A percentile compares a stretch with the other conserved stretches of the same genome.
Evolutionary conservation across 2,329 filamentous ascomycete species (phyloP).

Genomic region (Botryosphaeria dothidea): DNA sequence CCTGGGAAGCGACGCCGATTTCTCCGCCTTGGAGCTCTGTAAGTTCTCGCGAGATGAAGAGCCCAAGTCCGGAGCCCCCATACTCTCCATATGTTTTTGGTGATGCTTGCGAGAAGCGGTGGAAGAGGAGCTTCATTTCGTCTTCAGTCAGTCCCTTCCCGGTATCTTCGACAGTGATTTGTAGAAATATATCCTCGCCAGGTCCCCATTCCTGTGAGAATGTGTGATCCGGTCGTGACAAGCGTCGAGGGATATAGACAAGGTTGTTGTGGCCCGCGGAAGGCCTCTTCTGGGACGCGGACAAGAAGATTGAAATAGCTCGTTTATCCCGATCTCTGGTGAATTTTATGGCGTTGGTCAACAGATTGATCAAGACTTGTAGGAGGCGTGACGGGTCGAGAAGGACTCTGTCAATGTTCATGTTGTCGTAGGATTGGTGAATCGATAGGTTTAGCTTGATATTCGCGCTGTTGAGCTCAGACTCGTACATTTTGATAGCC

Average conservation of each 20-base stretch:
- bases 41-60: conserved; percentile 38
- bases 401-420: conserved; percentile 23
- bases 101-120: conserved; percentile 20
- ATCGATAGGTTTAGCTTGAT: conserved; percentile 21
- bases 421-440: conserved; percentile 21
- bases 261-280: conserved; percentile 9
- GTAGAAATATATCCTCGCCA: conserved; percentile 21
- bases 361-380: conserved; percentile 31
- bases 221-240: conserved; percentile 14
- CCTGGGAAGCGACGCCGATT: conserved; percentile 34
- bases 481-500: conserved; percentile 28
- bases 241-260: conserved; percentile 22
- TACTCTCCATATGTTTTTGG: conserved; percentile 31
- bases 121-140: conserved; percentile 19
- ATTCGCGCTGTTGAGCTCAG: conserved; percentile 24
- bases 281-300: conserved; percentile 25
- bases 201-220: conserved; percentile 20
- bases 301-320: conserved; percentile 32
- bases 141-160: conserved; percentile 17
- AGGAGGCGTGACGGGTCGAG: conserved; percentile 22
- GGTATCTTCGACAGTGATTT: conserved; percentile 20
- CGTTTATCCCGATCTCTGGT: conserved; percentile 29
- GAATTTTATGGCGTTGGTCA: conserved; percentile 37
- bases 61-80: conserved; percentile 39
- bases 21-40: conserved; percentile 36